Percentiles rank a stretch among this genome's conserved stretches.
Conservation (phyloP, 345 rosid species). For the Brassica carinata region DNA sequence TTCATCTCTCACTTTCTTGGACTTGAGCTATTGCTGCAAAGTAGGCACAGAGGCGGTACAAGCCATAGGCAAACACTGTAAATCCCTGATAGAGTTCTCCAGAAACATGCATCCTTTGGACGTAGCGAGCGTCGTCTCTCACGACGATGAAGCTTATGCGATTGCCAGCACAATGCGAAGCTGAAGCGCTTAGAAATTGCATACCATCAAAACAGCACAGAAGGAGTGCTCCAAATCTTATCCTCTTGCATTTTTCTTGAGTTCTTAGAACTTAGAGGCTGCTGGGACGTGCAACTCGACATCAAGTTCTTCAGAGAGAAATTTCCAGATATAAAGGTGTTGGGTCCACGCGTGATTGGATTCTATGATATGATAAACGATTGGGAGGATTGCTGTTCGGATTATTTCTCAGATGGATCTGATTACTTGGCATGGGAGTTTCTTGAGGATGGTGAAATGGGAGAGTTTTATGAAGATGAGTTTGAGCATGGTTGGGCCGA, state of each 20-base stretch:
- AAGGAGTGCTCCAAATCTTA: conserved; percentile 61
- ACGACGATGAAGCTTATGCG: conserved; percentile 76
- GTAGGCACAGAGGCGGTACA: conserved; percentile 61
- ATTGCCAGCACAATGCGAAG: conserved; percentile 77
- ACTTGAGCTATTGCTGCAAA: conserved; percentile 79
- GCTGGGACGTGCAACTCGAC: conserved; percentile 77
- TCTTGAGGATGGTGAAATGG: conserved; percentile 63
- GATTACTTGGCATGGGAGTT: conserved; percentile 79
- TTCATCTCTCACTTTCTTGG: conserved; percentile 66
- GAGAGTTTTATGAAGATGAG: conserved; percentile 44
- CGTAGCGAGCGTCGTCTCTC: conserved; percentile 46
- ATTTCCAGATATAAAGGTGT: conserved; percentile 64
- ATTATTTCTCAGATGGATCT: conserved; percentile 67
- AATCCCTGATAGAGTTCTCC: conserved; percentile 58
- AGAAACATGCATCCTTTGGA: conserved; percentile 75
- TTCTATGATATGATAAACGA: conserved; percentile 57
- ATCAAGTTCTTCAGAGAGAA: conserved; percentile 61
- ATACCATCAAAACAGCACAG: conserved; percentile 59
- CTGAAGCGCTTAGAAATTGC: conserved; percentile 78
- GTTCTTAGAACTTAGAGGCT: conserved; percentile 77
- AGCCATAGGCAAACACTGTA: conserved; percentile 77
- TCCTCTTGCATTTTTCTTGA: conserved; percentile 61
- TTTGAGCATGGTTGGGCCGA: conserved; percentile 41
- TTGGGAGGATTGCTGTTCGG: conserved; percentile 69
- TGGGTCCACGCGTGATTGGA: conserved; percentile 68